These are phyloP conservation scores for Ascosphaera apis DNA, from an alignment of 2,329 filamentous ascomycete species.

Conservation along the genomic window DNA sequence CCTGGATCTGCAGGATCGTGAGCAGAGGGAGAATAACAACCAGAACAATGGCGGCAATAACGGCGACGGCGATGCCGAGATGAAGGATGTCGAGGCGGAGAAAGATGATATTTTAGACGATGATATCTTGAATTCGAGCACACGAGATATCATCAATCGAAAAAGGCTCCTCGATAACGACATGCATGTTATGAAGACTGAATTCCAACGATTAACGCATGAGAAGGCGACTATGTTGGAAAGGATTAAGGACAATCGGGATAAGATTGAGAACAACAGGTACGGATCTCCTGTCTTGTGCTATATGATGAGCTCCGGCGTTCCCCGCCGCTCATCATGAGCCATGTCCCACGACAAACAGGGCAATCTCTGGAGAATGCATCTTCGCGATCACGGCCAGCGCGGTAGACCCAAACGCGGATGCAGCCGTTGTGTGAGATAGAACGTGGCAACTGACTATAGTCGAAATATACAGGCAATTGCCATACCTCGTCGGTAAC, in stretches of 20 bases:
- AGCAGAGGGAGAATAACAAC: constrained; percentile 43
- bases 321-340: too few species aligned
- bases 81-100: constrained; percentile 55
- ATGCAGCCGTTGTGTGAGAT: background rate
- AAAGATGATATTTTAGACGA: constrained; percentile 68
- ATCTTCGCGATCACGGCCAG: too few species aligned
- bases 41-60: constrained; percentile 32
- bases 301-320: too few species aligned
- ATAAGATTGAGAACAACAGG: constrained; percentile 99
- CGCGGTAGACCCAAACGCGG: too few species aligned
- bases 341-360: too few species aligned
- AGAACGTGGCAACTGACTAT: background rate
- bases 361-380: too few species aligned
- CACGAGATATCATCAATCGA: constrained; percentile 80
- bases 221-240: constrained; percentile 92
- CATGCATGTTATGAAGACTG: constrained; percentile 94
- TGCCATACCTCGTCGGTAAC: constrained; percentile 94
- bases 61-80: constrained; percentile 57
- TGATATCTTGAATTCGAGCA: constrained; percentile 80
- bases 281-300: constrained; percentile 30
- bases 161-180: constrained; percentile 90
- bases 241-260: constrained; percentile 97
- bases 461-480: constrained; percentile 38
- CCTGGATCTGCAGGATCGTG: constrained; percentile 69
- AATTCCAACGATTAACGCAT: constrained; percentile 78